Conservation (phyloP, 106 monocot genomes). For the Amphibolis antarctica region DNA sequence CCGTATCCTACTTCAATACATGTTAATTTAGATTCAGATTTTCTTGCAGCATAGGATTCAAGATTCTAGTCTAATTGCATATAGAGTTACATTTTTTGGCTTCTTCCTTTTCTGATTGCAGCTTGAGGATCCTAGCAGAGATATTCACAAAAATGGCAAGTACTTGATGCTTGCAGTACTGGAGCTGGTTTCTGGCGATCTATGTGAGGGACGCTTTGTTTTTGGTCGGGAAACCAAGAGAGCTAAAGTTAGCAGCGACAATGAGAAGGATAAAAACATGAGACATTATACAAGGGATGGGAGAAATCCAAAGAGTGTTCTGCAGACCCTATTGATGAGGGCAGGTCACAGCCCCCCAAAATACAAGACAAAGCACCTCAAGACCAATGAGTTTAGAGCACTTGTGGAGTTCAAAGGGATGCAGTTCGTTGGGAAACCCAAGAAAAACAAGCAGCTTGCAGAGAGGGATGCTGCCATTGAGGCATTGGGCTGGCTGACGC, state of each 20-base stretch:
- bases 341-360: constrained; percentile 88
- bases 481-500: constrained; percentile 85
- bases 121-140: constrained; percentile 59
- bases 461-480: constrained; percentile 98
- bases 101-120: constrained; percentile 20
- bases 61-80: background rate
- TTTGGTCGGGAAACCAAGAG: constrained; percentile 73
- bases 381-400: constrained; percentile 95
- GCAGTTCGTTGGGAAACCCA: constrained; percentile 97
- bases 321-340: constrained; percentile 89
- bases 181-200: constrained; percentile 68
- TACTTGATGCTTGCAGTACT: constrained; percentile 75
- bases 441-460: constrained; percentile 92
- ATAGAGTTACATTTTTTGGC: background rate
- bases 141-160: constrained; percentile 92
- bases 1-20: no score
- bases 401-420: constrained; percentile 93
- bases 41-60: background rate
- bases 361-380: constrained; percentile 92
- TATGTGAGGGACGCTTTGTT: constrained; percentile 95
- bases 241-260: constrained; percentile 8
- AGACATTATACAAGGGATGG: constrained; percentile 34
- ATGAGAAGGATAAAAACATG: constrained; percentile 20
- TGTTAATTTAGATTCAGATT: no score
- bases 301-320: constrained; percentile 72